Base-by-base conservation (phyloP, 495 filamentous ascomycete species). In the Neurospora sp. region DNA sequence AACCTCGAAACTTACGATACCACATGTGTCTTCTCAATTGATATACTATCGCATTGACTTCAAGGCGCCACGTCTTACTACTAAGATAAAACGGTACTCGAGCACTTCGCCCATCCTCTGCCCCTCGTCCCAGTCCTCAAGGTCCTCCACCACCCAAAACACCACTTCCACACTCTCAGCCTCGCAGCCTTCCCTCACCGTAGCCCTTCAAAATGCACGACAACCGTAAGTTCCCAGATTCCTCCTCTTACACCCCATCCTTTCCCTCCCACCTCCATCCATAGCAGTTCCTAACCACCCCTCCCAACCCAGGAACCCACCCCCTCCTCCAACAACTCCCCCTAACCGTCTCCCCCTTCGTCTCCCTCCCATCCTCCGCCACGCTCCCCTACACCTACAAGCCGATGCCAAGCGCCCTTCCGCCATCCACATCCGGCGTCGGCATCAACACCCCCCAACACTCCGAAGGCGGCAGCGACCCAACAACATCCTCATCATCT, bases 361-460 rank as follows among this genome's bases (percentile, higher is more conserved):
- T 98, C 81, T 91, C 90, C 73, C 93, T 98, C 45, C 96, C 96
- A 39, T 89, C 92, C 9, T 90, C 96, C 37, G 91, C 94, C 68
- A 97, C 96, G 3, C 89, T 99, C 2, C 96, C 96, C 40, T 98
- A 98, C 84, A 97, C 92, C 61, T 99, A 98, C 88, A 94, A 93
- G 78, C 85, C 90, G 5, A 90, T 99, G 74, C 90, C 96, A 0
- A 93, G 92, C 7, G 91, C 92, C 2, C 87, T 99, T 0, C 96
- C 96, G 0, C 90, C 91, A 1, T 93, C 94, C 12, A 86, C 90
- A 31, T 90, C 90, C 8, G 87, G 89, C 77, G 75, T 85, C 35
- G 76, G 84, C 35, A 73, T 82, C 37, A 72, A 83, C 70, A 73
- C 78, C 17, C 38, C 71, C 41, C 22, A 88, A 16, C 82, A 85